Evolutionary conservation across 345 rosid genomes (phyloP).

Genomic region (Rhizophora mangle): DNA sequence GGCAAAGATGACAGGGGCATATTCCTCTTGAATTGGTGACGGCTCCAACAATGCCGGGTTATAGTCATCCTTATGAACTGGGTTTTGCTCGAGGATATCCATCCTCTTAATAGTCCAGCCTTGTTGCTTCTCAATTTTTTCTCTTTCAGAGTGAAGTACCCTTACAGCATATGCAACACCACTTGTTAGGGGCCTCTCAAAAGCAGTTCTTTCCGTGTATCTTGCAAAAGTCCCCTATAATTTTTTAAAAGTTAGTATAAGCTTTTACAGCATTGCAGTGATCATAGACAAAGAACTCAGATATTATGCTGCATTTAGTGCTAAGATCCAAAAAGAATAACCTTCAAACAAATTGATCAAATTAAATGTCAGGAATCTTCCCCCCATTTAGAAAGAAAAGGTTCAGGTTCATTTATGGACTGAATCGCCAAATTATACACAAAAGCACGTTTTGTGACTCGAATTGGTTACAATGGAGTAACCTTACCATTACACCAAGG

Average conservation of each 20-base stretch:
- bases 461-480: conserved; percentile 5
- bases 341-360: conserved; percentile 5
- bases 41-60: conserved; percentile 59
- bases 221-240: conserved; percentile 76
- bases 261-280: conserved; percentile 11
- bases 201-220: conserved; percentile 92
- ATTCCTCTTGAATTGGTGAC: conserved; percentile 82
- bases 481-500: no score
- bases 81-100: conserved; percentile 67
- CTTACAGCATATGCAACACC: conserved; percentile 96
- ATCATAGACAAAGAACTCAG: conserved; percentile 17
- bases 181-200: conserved; percentile 97
- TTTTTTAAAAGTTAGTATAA: conserved; percentile 34
- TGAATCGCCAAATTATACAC: background rate
- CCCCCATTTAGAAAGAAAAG: background rate
- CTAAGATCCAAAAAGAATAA: conserved; percentile 1
- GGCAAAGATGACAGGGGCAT: conserved; percentile 98
- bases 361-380: conserved; percentile 8
- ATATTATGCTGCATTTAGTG: conserved; percentile 19
- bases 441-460: background rate
- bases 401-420: background rate
- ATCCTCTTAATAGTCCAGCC: conserved; percentile 90
- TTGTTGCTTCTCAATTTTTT: conserved; percentile 85
- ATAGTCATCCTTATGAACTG: conserved; percentile 76
- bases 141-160: conserved; percentile 89